Evolutionary conservation across 306 rosid species (phyloP).

Genomic region (Ormosia emarginata): DNA sequence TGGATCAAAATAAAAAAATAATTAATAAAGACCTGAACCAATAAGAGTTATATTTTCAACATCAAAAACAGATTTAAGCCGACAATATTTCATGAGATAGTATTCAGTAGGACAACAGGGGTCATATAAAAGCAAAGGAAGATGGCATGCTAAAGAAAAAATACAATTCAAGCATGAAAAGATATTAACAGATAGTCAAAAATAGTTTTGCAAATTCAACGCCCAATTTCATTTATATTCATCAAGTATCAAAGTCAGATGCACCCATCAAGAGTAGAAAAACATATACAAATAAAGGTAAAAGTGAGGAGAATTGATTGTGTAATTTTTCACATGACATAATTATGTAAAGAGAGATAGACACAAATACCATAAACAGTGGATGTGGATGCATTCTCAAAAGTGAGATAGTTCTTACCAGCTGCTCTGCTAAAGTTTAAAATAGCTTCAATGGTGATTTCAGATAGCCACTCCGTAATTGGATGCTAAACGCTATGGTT

Average conservation of each 20-base stretch:
- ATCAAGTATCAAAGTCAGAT: too few relatives aligned
- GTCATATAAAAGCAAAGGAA: background rate
- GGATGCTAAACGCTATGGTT: background rate
- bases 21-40: too few relatives aligned
- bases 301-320: background rate
- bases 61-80: too few relatives aligned
- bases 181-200: background rate
- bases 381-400: background rate
- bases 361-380: too few relatives aligned
- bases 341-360: too few relatives aligned
- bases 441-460: background rate
- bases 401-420: background rate
- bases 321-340: too few relatives aligned
- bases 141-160: background rate
- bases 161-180: background rate
- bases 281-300: too few relatives aligned
- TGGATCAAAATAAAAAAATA: too few relatives aligned
- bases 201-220: too few relatives aligned
- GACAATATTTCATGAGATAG: background rate
- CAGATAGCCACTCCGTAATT: background rate
- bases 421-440: background rate
- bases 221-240: too few relatives aligned
- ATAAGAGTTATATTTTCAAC: too few relatives aligned
- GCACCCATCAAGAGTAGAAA: too few relatives aligned
- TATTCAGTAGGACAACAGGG: background rate